Evolutionary conservation across 306 rosid species (phyloP), one percentile per base, ranked within the genome.

Genomic region (Oxytropis ochrocephala): DNA sequence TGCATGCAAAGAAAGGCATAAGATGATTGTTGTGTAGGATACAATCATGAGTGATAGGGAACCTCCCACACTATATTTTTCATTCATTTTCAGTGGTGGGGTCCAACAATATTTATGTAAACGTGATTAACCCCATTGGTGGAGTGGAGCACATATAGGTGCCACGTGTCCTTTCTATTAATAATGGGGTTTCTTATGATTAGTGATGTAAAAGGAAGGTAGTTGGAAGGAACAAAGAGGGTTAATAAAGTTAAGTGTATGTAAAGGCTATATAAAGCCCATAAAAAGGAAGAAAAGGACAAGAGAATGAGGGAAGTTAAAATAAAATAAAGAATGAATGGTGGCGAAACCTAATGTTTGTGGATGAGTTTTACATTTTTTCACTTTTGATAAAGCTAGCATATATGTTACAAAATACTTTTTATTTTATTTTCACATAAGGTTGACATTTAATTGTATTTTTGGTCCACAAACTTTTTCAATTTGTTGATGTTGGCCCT

Each of bases 1-100:
- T 76, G 78, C 76, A 76, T 67, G 76, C 81, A 76, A 70, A 68
- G 83, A 74, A 74, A 75, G 59, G 19, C 62, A 73, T 60, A 57
- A 57, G 13, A 39, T 24, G 58, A 78, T 51, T 75, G 72, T 67
- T 76, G 72, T 74, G 83, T 79, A 79, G 57, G 69, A 79, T 62
- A 62, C 67, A 61, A 62, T 79, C 73, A 69, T 74, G 63, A 79
- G 57, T 55, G 66, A 12, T 42, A 66, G 65, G 49, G 77, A 55
- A 69, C 74, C 46, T 49, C 75, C 74, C 80, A 80, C 84, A 5
- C 11, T 16, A 0, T 8, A 8, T 29, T 62, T 35, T 29, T 19
- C 46, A 44, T 46, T 19, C 32, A 36, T 11, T 53, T 46, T 48
- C 9, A 33, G 67, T 78, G 71, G 75, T 57, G 70, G 66, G 75